phyloP scores from a whole-genome alignment of 2,329 filamentous ascomycete genomes.

The Neofusicoccum ribis region DNA sequence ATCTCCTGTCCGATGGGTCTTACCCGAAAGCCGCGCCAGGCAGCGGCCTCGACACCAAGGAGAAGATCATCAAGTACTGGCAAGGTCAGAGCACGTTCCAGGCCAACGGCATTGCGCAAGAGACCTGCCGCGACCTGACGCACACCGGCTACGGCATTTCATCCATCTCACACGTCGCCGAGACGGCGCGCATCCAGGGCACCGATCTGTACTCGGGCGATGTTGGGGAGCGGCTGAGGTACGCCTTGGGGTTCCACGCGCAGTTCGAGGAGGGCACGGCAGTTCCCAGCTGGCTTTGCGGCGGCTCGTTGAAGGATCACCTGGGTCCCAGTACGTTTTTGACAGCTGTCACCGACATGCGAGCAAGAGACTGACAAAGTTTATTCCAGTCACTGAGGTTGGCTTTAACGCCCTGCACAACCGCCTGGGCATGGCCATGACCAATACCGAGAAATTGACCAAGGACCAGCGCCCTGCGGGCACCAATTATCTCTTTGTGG shows the following conservation, averaged over 20 bases:
- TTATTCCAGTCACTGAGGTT: neutral
- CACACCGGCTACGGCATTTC: neutral
- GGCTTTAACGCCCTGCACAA: neutral
- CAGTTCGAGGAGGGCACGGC: neutral
- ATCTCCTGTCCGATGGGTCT: neutral
- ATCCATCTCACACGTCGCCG: neutral
- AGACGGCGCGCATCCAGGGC: neutral
- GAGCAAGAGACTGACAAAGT: neutral
- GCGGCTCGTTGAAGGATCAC: neutral
- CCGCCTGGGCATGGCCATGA: neutral
- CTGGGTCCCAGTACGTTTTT: neutral
- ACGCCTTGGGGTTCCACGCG: neutral
- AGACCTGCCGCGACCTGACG: neutral
- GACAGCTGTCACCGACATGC: neutral
- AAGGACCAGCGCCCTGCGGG: neutral
- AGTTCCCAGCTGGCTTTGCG: neutral
- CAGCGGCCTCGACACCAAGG: neutral
- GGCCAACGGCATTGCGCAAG: neutral
- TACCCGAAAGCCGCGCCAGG: neutral
- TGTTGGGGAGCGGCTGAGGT: neutral
- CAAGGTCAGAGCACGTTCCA: neutral
- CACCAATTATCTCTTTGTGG: neutral
- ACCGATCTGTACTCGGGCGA: neutral
- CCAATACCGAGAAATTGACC: neutral
- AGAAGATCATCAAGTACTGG: neutral